Evolutionary conservation across 225 moss, liverwort and hornwort species (phyloP), one percentile per base, ranked within the genome.

Genomic region (Antitrichia curtipendula): DNA sequence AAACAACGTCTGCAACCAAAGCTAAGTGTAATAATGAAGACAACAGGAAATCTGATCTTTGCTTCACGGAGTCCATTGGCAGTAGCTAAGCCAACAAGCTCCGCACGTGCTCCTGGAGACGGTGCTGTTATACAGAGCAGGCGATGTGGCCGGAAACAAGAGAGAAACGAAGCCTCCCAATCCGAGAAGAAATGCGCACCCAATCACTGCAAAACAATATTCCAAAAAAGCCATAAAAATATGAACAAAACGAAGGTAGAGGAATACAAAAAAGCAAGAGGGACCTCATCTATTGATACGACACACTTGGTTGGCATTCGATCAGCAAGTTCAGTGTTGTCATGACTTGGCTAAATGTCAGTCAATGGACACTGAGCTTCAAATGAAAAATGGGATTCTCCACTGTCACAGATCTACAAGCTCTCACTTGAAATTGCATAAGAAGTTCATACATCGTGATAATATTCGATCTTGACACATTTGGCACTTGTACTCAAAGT

Each of bases 51-150:
- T 40, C 29, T 40, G 29, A 62, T 62, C 31, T 75, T 62, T 50
- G 62, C 10, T 52, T 88, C n/a, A 86, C 38, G 58, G 21, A 32
- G 59, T 88, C 92, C 91, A 92, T 89, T 92, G 91, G 89, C 96
- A 96, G 82, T 93, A 89, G 47, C 95, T 94, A 64, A 94, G 92
- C 95, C 97, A 99, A 78, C 94, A 97, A 57, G 6, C 54, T 62
- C 82, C 87, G 58, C 96, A 96, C 17, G 80, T 58, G 62, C 45
- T 57, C 14, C 25, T 54, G 41, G 84, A 69, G 29, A 87, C 58
- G 54, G 31, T 74, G 64, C 88, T 87, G 75, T 93, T 94, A 61
- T 93, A 97, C 82, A 97, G 87, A 32, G 88, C 74, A 77, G 97
- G 97, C 59, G 96, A 89, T 36, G 97, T 94, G 64, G 90, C 84